Evolutionary conservation across 164 flowering plant genomes (phyloP).

Genomic region (Litsea cubeba): DNA sequence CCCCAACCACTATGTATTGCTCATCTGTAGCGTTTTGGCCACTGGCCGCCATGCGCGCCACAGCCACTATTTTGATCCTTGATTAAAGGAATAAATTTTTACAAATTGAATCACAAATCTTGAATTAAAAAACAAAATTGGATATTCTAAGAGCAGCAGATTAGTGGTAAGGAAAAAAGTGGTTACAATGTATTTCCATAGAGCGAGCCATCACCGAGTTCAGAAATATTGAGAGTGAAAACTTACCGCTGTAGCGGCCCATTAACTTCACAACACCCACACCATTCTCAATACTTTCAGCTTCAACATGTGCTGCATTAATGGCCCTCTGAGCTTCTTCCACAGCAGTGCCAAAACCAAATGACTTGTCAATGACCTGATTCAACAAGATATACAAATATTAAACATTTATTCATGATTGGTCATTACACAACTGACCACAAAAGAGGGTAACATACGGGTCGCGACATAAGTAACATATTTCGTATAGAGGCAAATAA

Average conservation of each 20-base stretch:
- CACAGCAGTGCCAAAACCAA: slow-evolving; percentile 96
- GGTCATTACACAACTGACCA: neutral
- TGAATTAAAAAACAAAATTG: no score
- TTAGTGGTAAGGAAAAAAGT: neutral
- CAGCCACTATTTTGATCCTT: no score
- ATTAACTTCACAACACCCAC: slow-evolving; percentile 91
- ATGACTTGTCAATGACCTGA: slow-evolving; percentile 92
- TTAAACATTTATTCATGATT: neutral
- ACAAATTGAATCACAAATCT: neutral
- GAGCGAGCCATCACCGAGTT: neutral
- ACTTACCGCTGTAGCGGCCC: slow-evolving; percentile 93
- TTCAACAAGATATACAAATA: neutral
- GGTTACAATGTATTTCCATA: neutral
- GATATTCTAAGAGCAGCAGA: neutral
- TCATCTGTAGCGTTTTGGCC: no score
- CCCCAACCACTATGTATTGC: no score
- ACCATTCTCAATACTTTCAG: slow-evolving; percentile 84
- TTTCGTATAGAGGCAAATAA: neutral
- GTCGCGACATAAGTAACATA: neutral
- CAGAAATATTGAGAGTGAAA: neutral
- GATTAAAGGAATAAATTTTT: neutral
- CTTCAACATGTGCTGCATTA: slow-evolving; percentile 97
- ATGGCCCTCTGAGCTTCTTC: slow-evolving; percentile 99
- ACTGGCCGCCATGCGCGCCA: no score
- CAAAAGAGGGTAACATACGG: neutral